A percentile compares a stretch with the other conserved stretches of the same genome.
Evolutionary conservation across 225 moss, liverwort and hornwort genomes (phyloP).

Genomic region (Climacium dendroides): DNA sequence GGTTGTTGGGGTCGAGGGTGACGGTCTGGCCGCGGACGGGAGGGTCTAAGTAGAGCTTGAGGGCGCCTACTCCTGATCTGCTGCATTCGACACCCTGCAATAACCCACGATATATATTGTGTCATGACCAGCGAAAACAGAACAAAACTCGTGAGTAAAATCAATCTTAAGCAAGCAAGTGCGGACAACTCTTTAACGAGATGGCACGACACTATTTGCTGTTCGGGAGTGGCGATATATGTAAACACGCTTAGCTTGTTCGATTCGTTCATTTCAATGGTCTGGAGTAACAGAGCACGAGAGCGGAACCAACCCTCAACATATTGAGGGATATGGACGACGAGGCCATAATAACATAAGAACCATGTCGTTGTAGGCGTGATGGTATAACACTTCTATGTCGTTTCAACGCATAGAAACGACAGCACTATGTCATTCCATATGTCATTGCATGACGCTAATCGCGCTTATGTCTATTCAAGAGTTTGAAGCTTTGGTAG

Average conservation of each 20-base stretch:
- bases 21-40: constrained; percentile 5
- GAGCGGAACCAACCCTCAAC: neutral
- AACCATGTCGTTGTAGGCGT: neutral
- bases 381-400: neutral
- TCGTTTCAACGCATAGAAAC: neutral
- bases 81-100: constrained; percentile 32
- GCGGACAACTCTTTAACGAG: neutral
- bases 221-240: neutral
- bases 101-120: neutral
- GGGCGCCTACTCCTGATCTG: constrained; percentile 18
- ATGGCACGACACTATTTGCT: neutral
- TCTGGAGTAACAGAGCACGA: too few relatives aligned
- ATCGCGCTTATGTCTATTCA: neutral
- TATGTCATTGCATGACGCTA: too few relatives aligned
- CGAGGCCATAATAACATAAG: neutral
- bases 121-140: neutral
- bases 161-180: neutral
- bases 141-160: neutral
- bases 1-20: constrained; percentile 8
- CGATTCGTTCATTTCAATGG: neutral
- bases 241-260: too few relatives aligned
- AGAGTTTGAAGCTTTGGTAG: neutral
- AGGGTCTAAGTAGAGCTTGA: neutral
- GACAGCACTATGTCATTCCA: neutral
- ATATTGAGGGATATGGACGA: neutral